Evolutionary conservation across 495 filamentous ascomycete species (phyloP).

Genomic region (Penicillium crystallinum): DNA sequence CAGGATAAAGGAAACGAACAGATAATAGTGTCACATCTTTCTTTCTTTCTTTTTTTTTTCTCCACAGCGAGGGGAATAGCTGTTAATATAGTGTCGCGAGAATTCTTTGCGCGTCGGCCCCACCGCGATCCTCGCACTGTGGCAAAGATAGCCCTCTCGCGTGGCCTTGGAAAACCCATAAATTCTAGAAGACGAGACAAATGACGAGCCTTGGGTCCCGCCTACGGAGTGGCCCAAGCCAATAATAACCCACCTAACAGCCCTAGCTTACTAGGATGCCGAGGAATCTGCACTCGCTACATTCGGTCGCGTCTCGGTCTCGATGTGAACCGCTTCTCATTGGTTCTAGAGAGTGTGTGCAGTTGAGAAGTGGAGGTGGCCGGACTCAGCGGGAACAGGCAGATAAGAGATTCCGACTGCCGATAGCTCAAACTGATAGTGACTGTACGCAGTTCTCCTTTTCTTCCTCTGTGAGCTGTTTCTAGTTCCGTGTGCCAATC

Average conservation of each 20-base stretch:
- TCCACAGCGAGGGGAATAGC: constrained; percentile 14
- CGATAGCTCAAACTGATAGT: not conserved
- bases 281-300: constrained; percentile 17
- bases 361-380: constrained; percentile 1
- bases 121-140: constrained; percentile 7
- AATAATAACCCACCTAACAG: not conserved
- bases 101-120: constrained; percentile 19
- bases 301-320: not conserved
- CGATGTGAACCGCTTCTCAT: not conserved
- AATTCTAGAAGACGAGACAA: constrained; percentile 16
- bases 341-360: constrained; percentile 12
- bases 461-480: too few species aligned
- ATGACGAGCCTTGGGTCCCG: constrained; percentile 17
- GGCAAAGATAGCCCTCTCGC: constrained; percentile 17
- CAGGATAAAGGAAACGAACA: constrained; percentile 6
- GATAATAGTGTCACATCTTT: constrained; percentile 19
- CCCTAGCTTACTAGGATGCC: constrained; percentile 19
- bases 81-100: constrained; percentile 22
- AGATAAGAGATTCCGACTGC: not conserved
- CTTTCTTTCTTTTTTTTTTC: constrained; percentile 25
- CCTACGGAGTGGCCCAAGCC: not conserved
- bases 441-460: not conserved
- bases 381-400: not conserved
- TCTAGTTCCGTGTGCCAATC: not conserved
- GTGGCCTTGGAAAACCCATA: constrained; percentile 17